Evolutionary conservation across 257 asterid genomes (phyloP).

Genomic region (Scutellaria galericulata): DNA sequence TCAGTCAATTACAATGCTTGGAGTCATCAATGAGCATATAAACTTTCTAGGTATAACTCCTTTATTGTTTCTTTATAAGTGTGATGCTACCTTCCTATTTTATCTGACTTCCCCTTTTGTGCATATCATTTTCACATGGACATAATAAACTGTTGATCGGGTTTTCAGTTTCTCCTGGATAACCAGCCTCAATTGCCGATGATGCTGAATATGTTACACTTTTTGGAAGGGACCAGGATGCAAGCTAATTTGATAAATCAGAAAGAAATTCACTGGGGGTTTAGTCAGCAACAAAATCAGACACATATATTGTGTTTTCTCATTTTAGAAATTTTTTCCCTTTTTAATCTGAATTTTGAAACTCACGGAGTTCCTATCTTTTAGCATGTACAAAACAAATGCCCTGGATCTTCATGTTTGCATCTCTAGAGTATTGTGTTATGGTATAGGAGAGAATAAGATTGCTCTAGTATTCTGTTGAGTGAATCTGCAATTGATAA

Average conservation of each 20-base stretch:
- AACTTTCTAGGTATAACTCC: conserved; percentile 74
- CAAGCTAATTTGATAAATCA: conserved; percentile 85
- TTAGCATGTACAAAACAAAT: background rate
- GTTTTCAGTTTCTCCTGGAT: conserved; percentile 89
- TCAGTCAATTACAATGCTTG: conserved; percentile 87
- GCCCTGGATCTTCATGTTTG: conserved; percentile 25
- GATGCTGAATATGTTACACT: conserved; percentile 87
- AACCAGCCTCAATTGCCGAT: conserved; percentile 87
- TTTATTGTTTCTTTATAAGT: conserved; percentile 1
- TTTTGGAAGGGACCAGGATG: conserved; percentile 79
- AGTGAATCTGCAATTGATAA: conserved; percentile 2
- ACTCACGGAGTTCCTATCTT: background rate
- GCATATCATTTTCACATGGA: conserved; percentile 17
- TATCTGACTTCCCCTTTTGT: conserved; percentile 1
- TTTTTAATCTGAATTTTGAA: conserved; percentile 1
- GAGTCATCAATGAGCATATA: conserved; percentile 92
- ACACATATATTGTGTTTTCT: background rate
- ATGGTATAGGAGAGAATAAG: background rate
- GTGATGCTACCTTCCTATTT: conserved; percentile 17
- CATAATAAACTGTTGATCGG: conserved; percentile 29
- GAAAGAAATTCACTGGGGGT: conserved; percentile 98
- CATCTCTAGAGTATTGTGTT: background rate
- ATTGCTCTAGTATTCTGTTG: background rate
- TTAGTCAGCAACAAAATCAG: conserved; percentile 45
- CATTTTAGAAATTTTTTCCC: conserved; percentile 1